phyloP scores from a whole-genome alignment of 1,284 basidiomycete genomes.

The Fomitiporia mediterranea region DNA sequence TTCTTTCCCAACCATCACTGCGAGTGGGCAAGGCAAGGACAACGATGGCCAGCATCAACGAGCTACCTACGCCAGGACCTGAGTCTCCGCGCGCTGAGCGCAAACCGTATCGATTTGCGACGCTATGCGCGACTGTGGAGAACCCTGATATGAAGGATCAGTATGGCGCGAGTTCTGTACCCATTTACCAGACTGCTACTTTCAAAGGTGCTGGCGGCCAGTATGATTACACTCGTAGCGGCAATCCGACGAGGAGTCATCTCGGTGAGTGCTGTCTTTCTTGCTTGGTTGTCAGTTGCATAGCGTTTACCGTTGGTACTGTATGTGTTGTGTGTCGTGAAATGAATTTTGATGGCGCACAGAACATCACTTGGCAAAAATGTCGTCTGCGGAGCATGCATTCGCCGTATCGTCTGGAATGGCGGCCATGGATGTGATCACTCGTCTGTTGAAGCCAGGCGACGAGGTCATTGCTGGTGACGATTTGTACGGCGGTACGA shows the following conservation, averaged over 20 bases:
- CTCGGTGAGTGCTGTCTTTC: conserved; percentile 56
- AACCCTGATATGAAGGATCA: conserved; percentile 87
- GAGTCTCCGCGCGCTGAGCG: conserved; percentile 63
- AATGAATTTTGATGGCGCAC: conserved; percentile 16
- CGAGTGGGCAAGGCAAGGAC: not conserved
- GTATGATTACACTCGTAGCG: conserved; percentile 94
- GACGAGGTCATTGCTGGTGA: conserved; percentile 96
- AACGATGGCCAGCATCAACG: conserved; percentile 22
- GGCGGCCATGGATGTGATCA: conserved; percentile 95
- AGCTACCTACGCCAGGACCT: conserved; percentile 70
- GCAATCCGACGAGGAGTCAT: conserved; percentile 95
- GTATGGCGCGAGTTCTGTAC: conserved; percentile 89
- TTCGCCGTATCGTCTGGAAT: conserved; percentile 95
- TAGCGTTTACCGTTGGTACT: conserved; percentile 6
- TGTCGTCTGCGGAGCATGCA: conserved; percentile 84
- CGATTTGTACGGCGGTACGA: conserved; percentile 97
- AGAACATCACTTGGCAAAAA: conserved; percentile 95
- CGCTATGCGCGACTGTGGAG: conserved; percentile 90
- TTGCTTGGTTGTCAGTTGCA: not conserved
- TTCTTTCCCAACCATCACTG: not conserved
- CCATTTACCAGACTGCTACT: conserved; percentile 97
- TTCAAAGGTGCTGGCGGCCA: conserved; percentile 93
- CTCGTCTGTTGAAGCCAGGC: conserved; percentile 90
- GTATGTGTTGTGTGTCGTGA: not conserved
- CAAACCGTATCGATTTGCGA: conserved; percentile 77